Evolutionary conservation across 805 yeast species (phyloP), one percentile per base, ranked within the genome.

Genomic region (Barnettozyma pratensis): DNA sequence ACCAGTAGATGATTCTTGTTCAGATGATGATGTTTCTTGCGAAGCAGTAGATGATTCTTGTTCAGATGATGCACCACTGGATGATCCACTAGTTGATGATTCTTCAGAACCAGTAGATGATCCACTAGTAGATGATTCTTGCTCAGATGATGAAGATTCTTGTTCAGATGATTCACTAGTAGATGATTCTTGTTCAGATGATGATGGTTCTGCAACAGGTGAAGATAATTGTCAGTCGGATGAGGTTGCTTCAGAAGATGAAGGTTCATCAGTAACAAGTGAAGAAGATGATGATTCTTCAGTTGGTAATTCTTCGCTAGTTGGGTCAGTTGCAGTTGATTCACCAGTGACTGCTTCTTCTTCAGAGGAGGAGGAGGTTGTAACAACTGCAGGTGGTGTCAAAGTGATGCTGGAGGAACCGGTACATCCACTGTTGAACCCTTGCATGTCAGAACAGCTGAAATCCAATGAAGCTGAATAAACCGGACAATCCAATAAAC

Each of bases 401-500:
- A 31, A 8, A 8, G 34, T 31, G 11, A 31, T 8, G 11, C 11
- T 31, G 11, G 34, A 8, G 11, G 34, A 8, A 2, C 11, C 3
- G 11, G 8, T 11, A 26, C 37, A 39, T 19, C 19, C 41, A 12
- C n/a, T 11, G 6, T 34, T 14, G 43, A 28, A 37, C 4, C 28
- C 37, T 9, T 26, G 8, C 8, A 27, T 3, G 27, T 14, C 8
- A 2, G n/a, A 10, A 37, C 50, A 47, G 38, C 30, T 34, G 25
- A 47, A 47, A 7, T 30, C 53, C 41, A 57, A 36, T 2, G 34
- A 39, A 1, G 43, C 28, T 7, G 42, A 29, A 43, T 51, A 47
- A 11, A 36, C 7, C 4, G 45, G 38, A 40, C 59, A 52, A 27
- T 50, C 37, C 4, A 31, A 27, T 25, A 48, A 38, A 25, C 39